Conservation (phyloP, 192 early-diverging fungal species). For the Gonapodya prolifera region DNA sequence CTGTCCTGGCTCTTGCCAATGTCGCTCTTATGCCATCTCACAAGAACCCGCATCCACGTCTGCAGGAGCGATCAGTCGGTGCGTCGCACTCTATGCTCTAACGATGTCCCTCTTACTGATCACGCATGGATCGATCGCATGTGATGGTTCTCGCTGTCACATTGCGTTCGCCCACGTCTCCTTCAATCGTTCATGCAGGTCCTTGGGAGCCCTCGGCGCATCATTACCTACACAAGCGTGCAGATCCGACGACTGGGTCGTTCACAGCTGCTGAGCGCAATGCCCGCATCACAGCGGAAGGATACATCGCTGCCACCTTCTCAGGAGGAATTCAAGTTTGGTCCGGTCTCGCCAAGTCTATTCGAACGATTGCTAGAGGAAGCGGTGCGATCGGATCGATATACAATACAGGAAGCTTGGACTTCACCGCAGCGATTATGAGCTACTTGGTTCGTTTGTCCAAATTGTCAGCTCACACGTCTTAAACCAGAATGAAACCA, state of each 20-base stretch:
- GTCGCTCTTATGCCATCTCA: neutral
- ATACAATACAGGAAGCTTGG: neutral
- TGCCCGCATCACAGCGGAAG: neutral
- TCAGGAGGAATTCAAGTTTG: neutral
- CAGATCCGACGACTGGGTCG: neutral
- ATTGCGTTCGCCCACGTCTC: too few species aligned
- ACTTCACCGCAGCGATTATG: neutral
- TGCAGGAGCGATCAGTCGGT: neutral
- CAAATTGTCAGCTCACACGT: too few species aligned
- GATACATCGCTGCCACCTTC: neutral
- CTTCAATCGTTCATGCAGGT: too few species aligned
- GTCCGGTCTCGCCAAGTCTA: neutral
- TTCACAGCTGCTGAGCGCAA: neutral
- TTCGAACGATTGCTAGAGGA: neutral
- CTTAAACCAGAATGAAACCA: too few species aligned
- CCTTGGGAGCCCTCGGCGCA: too few species aligned
- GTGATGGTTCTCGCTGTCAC: too few species aligned
- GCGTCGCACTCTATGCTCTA: neutral
- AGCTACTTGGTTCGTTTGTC: neutral
- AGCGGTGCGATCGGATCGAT: neutral
- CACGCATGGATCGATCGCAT: too few species aligned
- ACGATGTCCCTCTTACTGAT: too few species aligned
- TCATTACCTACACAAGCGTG: neutral
- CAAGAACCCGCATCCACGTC: neutral
- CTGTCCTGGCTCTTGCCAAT: neutral